Base-by-base conservation (phyloP, 441 rosid species). In the Dalechampia spathulata region DNA sequence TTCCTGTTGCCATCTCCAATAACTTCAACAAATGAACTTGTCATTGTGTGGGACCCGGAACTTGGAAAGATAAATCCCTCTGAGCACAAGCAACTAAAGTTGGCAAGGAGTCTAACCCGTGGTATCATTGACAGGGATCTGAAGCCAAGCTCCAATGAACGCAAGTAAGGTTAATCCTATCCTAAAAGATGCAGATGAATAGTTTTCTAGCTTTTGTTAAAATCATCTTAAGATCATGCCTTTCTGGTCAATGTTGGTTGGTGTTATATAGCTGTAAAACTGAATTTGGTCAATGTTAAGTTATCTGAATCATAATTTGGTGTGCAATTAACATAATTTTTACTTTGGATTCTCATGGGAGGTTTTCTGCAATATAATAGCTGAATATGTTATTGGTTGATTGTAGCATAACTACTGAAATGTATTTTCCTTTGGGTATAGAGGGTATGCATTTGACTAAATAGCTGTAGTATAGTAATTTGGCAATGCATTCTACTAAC, bases 81-180 rank as follows among this genome's bases (percentile, higher is more conserved):
- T 22, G 97, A 93, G 81, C 91, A 87, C 78, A 93, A 93, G 80
- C 96, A 93, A 72, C 71, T 93, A 49, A 93, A 93, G 82, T 78
- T 93, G 51, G 99, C 99, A 21, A 85, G 99, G 77, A 90, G 99
- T 79, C 75, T 93, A 73, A 80, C 89, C 47, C 93, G 96, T 65
- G 95, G 96, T 57, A 90, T 87, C 56, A 93, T 90, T 61, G 96
- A 93, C 75, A 90, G 91, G 81, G 97, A 93, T 81, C 87, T 93
- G 70, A 93, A 90, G 75, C 99, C 99, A 51, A 90, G 96, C 62
- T 32, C 57, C 60, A 69, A 67, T 12, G 97, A 90, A 65, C 75
- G 96, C 52, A 93, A 87, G 99, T 93, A 87, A 82, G 87, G 64
- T 41, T 47, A 21, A 55, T 61, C 51, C 26, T 67, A 21, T 51